Base-by-base conservation (phyloP, 1,139 yeast genomes). In the Candida albicans region DNA sequence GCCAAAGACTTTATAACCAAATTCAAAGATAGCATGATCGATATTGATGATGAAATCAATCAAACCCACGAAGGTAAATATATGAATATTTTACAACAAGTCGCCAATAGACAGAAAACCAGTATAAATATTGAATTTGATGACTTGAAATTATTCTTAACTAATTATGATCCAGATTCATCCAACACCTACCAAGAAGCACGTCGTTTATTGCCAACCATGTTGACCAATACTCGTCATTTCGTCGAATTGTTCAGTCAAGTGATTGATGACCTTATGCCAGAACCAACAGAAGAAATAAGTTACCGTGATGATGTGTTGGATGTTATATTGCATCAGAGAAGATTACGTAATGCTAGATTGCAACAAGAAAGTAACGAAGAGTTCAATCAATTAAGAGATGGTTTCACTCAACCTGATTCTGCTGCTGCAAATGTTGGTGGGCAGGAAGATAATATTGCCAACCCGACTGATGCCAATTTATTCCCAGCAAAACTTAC, bases 281-380 rank as follows among this genome's bases (percentile, higher is more conserved):
- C 99, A 0, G 74, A 74, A 48, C 89, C 97, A 18, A 84, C 95
- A 2, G 75, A 73, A 44, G 93, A 88, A 52, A 73, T 91, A 42
- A 71, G 84, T 39, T 88, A 87, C 63, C 82, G 83, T 54, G 97
- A 90, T 61, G 96, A 89, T 54, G 98, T 93, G 9, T 70, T 95
- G 55, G 99, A 95, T 60, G 96, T 93, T 46, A 89, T 95, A 47
- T 74, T 91, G 53, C 91, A 88, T 58, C 98, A 93, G 68, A 79
- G 99, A 62, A 82, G 79, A 56, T 77, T 87, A 61, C 79, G 96
- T 57, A 93, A 93, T 62, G 81, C 81, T 55, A 77, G 91, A 49
- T 72, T 84, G 37, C 81, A 81, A 51, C 84, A 79, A 52, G 95
- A 87, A 54, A 77, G 79, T 46, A 73, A 76, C 42, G 82, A 79